Evolutionary conservation across 176 grass and related monocot species (phyloP).

Genomic region (Triticum timopheevii): DNA sequence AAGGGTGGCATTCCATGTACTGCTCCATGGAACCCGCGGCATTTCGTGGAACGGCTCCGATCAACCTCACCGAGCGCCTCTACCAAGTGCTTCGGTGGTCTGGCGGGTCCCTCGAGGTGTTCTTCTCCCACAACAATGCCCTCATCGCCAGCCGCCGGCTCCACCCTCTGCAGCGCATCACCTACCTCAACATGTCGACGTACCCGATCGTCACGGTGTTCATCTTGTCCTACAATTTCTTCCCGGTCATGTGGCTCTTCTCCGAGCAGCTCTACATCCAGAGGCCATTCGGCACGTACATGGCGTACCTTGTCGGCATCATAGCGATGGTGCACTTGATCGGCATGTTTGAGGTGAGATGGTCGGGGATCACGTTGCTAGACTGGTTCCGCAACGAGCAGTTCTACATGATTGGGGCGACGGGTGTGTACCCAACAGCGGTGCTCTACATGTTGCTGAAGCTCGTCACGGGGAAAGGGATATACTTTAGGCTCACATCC

Average conservation of each 20-base stretch:
- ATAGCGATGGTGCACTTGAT: conserved; percentile 35
- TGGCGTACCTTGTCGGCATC: background rate
- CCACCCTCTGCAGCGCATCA: conserved; percentile 23
- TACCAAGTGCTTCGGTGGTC: conserved; percentile 37
- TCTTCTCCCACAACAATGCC: conserved; percentile 40
- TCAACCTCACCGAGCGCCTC: background rate
- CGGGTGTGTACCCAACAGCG: conserved; percentile 38
- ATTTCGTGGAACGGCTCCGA: too few species aligned
- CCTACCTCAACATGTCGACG: conserved; percentile 41
- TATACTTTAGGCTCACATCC: conserved; percentile 33
- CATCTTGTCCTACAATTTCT: conserved; percentile 43
- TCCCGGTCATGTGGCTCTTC: conserved; percentile 37
- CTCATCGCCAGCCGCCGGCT: conserved; percentile 21
- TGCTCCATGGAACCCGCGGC: too few species aligned
- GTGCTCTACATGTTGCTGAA: conserved; percentile 35
- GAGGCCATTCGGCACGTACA: conserved; percentile 23
- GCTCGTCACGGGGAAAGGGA: conserved; percentile 27
- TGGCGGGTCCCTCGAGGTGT: conserved; percentile 39
- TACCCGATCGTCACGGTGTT: conserved; percentile 36
- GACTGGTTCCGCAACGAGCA: conserved; percentile 51
- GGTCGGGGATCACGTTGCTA: conserved; percentile 34
- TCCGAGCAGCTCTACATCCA: conserved; percentile 37
- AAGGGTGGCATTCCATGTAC: too few species aligned
- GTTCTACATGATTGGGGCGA: conserved; percentile 44
- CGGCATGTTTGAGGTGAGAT: conserved; percentile 37